Percentiles rank a stretch among this genome's conserved stretches.
Evolutionary conservation across 305 asterid genomes (phyloP).

Genomic region (Ajuga reptans): DNA sequence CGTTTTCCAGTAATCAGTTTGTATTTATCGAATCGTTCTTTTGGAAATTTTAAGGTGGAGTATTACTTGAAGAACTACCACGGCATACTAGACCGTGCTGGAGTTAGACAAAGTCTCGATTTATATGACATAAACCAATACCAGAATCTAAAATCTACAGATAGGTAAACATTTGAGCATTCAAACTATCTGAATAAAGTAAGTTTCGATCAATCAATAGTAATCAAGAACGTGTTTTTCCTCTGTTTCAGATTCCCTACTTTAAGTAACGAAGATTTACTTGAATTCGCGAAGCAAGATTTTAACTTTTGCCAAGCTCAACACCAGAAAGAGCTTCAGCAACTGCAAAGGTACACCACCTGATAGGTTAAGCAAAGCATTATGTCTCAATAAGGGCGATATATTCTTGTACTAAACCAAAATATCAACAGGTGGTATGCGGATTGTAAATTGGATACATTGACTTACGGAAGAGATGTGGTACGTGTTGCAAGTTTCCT

Average conservation of each 20-base stretch:
- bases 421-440: slow-evolving; percentile 29
- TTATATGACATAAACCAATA: slow-evolving; percentile 14
- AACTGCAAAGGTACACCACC: slow-evolving; percentile 29
- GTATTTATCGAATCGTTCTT: background rate
- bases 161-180: slow-evolving; percentile 17
- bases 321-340: slow-evolving; percentile 32
- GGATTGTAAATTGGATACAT: slow-evolving; percentile 25
- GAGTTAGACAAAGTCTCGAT: slow-evolving; percentile 18
- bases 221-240: background rate
- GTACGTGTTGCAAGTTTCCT: slow-evolving; percentile 17
- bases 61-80: slow-evolving; percentile 26
- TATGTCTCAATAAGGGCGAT: background rate
- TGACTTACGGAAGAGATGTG: slow-evolving; percentile 20
- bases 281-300: slow-evolving; percentile 23
- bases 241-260: slow-evolving; percentile 23
- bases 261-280: slow-evolving; percentile 18
- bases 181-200: background rate
- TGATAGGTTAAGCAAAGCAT: background rate
- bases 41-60: slow-evolving; percentile 15
- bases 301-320: slow-evolving; percentile 33
- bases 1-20: background rate
- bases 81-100: slow-evolving; percentile 23
- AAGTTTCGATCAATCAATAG: background rate
- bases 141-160: slow-evolving; percentile 20
- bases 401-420: background rate